phyloP scores from a whole-genome alignment of 495 filamentous ascomycete genomes.

The Darksidea phi region DNA sequence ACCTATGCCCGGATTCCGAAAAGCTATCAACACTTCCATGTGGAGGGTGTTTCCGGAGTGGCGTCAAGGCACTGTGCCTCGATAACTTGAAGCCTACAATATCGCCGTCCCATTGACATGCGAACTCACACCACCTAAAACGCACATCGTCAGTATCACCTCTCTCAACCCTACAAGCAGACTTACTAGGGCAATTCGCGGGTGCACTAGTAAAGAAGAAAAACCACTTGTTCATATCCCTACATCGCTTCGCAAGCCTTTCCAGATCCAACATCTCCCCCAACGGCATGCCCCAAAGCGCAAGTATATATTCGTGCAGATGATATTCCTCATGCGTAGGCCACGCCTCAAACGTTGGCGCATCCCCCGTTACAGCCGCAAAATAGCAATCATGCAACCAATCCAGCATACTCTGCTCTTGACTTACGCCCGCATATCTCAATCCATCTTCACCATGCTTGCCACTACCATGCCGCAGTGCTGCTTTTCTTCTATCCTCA shows the following conservation, averaged over 20 bases:
- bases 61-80: no score
- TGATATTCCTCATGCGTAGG: conserved; percentile 50
- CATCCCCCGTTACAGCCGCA: conserved; percentile 60
- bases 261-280: conserved; percentile 65
- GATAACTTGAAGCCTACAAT: no score
- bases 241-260: conserved; percentile 48
- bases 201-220: conserved; percentile 55
- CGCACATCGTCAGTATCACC: conserved; percentile 2
- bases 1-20: no score
- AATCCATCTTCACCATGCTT: conserved; percentile 43
- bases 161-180: background rate
- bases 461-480: conserved; percentile 42
- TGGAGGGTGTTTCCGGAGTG: no score
- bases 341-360: conserved; percentile 63
- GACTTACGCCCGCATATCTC: conserved; percentile 57
- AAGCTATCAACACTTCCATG: no score
- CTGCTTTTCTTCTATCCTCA: conserved; percentile 46
- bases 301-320: conserved; percentile 64
- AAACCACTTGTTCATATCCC: conserved; percentile 57
- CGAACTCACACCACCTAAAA: conserved; percentile 28
- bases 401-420: conserved; percentile 58
- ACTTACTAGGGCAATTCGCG: conserved; percentile 36
- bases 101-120: conserved; percentile 33
- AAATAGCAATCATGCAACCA: conserved; percentile 70
- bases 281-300: conserved; percentile 62